Evolutionary conservation across 208 protist genomes (phyloP).

Genomic region (Crithidia acanthocephali): DNA sequence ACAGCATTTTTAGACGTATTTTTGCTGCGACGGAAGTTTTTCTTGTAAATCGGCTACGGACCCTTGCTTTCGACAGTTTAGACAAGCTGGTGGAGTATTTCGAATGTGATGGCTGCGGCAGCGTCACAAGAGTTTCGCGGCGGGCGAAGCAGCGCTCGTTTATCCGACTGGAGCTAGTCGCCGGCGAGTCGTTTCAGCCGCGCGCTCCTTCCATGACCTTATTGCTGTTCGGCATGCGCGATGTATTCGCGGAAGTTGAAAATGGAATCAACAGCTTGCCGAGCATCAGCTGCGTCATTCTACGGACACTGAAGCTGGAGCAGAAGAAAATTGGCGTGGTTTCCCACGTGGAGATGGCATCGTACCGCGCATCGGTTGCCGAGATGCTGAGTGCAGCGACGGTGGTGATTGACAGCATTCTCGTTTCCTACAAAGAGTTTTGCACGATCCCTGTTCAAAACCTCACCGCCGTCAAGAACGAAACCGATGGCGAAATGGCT

Average conservation of each 20-base stretch:
- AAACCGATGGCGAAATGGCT: constrained; percentile 36
- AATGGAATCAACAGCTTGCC: constrained; percentile 64
- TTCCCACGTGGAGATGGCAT: constrained; percentile 41
- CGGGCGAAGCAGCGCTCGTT: constrained; percentile 46
- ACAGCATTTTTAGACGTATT: constrained; percentile 56
- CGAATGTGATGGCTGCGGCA: constrained; percentile 28
- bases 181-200: constrained; percentile 60
- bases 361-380: constrained; percentile 38
- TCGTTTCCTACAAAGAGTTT: constrained; percentile 51
- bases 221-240: constrained; percentile 61
- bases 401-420: constrained; percentile 47
- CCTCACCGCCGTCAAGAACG: constrained; percentile 38
- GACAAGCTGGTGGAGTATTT: constrained; percentile 67
- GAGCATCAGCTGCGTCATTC: constrained; percentile 49
- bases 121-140: constrained; percentile 32
- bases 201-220: constrained; percentile 61
- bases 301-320: constrained; percentile 66
- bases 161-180: constrained; percentile 57
- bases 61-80: constrained; percentile 59
- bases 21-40: constrained; percentile 80
- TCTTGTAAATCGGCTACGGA: constrained; percentile 63
- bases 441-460: constrained; percentile 53
- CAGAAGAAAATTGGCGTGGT: constrained; percentile 44
- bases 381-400: constrained; percentile 46
- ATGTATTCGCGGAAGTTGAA: constrained; percentile 71